Base-by-base conservation (phyloP, 164 flowering plant species). In the Annona squamosa region DNA sequence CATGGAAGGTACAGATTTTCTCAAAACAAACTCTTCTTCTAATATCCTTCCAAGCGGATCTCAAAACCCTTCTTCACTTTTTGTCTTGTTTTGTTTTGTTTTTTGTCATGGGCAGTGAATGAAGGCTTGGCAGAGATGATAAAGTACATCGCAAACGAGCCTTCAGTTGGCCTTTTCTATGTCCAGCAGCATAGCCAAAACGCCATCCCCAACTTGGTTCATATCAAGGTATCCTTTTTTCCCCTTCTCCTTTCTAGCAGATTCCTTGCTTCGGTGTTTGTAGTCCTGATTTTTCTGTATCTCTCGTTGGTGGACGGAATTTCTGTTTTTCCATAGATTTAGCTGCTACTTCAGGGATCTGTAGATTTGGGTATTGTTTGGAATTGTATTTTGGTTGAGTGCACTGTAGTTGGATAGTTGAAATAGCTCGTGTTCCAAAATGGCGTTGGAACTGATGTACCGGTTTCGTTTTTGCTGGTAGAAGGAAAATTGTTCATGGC, bases 91-190 rank as follows among this genome's bases (percentile, higher is more conserved):
- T n/a, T 46, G 70, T 69, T 52, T n/a, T n/a, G n/a, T n/a, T n/a
- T n/a, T 47, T 6, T 70, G 17, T 47, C 5, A 61, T 59, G 17
- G 48, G 19, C 75, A 81, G 84, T 82, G 75, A 82, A 79, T 45
- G 91, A 91, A 77, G 12, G 85, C 78, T 68, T 88, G 70, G 90
- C 81, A 46, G 94, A 91, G 77, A 94, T 94, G 99, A 89, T 90
- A 68, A 90, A 89, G 72, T 89, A 86, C 63, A 72, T 90, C 61
- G 98, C 99, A 42, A 94, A 94, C 74, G 99, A 94, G 78, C 97
- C 98, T 79, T 92, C 99, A 0, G 90, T 90, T 3, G 98, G 97
- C 63, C 97, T 94, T 75, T 94, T 85, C 86, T 92, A 85, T 73
- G 78, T 94, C 56, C 99, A 92, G 73, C 93, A 92, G 76, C 99